Evolutionary conservation across 441 rosid species (phyloP), one percentile per base, ranked within the genome.

Genomic region (Arabidopsis lyrata): DNA sequence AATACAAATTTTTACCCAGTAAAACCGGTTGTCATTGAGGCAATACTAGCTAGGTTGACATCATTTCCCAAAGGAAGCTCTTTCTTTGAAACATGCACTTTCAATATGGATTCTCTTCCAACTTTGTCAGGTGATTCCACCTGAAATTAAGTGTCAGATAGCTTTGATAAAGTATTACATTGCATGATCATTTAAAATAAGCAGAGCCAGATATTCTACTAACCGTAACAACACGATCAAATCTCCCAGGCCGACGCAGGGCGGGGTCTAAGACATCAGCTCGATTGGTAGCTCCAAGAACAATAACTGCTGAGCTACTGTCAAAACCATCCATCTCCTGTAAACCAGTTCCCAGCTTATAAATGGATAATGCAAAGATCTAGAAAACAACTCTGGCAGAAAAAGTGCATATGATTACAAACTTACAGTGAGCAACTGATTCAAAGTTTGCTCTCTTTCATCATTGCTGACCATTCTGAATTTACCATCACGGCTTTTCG

Each of bases 291-390:
- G 80, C 80, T 41, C 80, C 80, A 52, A 77, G 77, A 65, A 77
- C 76, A 13, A 71, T 77, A 59, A 77, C 80, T 38, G 97, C 90
- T 39, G 98, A 93, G 78, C 68, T 91, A 83, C 96, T 95, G 75
- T 95, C 98, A 82, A 95, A 95, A 63, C 98, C 98, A 87, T 95
- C 99, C 99, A 95, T 92, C 89, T 95, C 98, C 98, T 95, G 83
- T 63, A 68, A 77, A 48, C 29, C 39, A 58, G 70, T 79, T 61
- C 57, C 50, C 44, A 18, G 58, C 22, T 62, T 39, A 57, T 75
- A 27, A 78, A 49, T 57, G 73, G 60, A 55, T 42, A 13, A 27
- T 45, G 32, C 45, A 44, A 49, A 49, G 3, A 56, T 48, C n/a
- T 24, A 44, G 49, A 34, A 81, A 8, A 34, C 36, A 61, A 27